Evolutionary conservation across 73 alveolate species (phyloP).

Genomic region (Paraurostyla sp.): DNA sequence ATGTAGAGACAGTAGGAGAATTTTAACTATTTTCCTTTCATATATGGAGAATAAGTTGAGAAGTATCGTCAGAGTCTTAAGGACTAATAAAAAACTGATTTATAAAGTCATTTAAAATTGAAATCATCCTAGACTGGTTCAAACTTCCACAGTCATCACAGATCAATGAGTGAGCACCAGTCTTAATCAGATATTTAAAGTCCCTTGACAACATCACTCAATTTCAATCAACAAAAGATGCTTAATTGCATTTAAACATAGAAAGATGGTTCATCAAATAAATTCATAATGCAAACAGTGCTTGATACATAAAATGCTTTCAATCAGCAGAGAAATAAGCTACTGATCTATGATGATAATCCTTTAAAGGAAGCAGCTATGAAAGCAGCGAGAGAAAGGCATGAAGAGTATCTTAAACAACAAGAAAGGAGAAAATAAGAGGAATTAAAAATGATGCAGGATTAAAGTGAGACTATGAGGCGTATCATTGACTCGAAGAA

Average conservation of each 20-base stretch:
- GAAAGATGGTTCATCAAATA: background rate
- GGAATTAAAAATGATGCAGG: constrained; percentile 2
- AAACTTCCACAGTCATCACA: background rate
- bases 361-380: constrained; percentile 42
- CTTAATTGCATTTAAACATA: constrained; percentile 15
- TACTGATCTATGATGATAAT: constrained; percentile 22
- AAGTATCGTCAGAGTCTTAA: background rate
- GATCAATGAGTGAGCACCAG: background rate
- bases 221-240: constrained; percentile 1
- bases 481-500: background rate
- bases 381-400: constrained; percentile 28
- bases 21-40: constrained; percentile 3
- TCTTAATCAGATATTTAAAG: background rate
- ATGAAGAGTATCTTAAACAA: background rate
- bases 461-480: background rate
- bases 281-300: background rate
- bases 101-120: background rate
- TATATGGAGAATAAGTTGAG: constrained; percentile 30
- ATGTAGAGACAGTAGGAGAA: background rate
- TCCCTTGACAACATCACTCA: background rate
- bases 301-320: constrained; percentile 11
- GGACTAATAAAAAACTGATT: background rate
- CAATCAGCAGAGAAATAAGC: background rate
- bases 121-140: background rate
- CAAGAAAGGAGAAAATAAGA: background rate